Evolutionary conservation across 768 basidiomycete species (phyloP), one percentile per base, ranked within the genome.

Genomic region (Podaxis rugospora): DNA sequence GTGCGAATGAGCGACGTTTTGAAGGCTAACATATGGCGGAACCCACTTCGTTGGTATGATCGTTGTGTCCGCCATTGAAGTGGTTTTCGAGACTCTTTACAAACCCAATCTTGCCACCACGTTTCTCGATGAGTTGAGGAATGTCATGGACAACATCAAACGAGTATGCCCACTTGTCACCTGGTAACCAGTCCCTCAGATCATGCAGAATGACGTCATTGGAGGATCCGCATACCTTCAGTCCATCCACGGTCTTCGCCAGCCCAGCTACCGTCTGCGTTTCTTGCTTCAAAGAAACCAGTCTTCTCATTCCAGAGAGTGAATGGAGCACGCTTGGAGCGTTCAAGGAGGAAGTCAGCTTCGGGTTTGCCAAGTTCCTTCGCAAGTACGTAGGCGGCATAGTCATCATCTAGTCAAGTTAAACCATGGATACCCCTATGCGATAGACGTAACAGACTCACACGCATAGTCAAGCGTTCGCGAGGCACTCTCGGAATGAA

Each of bases 221-320:
- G 16, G 32, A 1, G 39, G 50, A 37, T 37, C 39, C 11, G 58
- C 69, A 2, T 21, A 78, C 91, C 92, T 70, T 94, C 92, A 0
- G 92, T 93, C 88, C 90, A 94, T 0, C 92, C 92, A 11, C 72
- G 78, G 62, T 83, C 79, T 7, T 80, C 79, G 7, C 92, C 89
- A 3, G 90, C 90, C 87, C 87, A 92, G 10, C 76, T 72, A 0
- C 90, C 90, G 66, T 82, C 79, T 13, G 78, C 77, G 58, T 88
- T 85, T 51, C 87, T 79, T 0, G 90, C 91, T 67, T 93, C 90
- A 88, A 94, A 92, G 68, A 93, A 93, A 1, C 88, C 88, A 0
- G 87, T 90, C 1, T 74, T 75, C 11, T 76, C 60, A 66, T 93
- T 93, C 75, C 82, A 94, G 11, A 93, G 71, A 0, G 79, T 81